phyloP scores from a whole-genome alignment of 176 grass and related monocot genomes.

The Melocanna baccifera region DNA sequence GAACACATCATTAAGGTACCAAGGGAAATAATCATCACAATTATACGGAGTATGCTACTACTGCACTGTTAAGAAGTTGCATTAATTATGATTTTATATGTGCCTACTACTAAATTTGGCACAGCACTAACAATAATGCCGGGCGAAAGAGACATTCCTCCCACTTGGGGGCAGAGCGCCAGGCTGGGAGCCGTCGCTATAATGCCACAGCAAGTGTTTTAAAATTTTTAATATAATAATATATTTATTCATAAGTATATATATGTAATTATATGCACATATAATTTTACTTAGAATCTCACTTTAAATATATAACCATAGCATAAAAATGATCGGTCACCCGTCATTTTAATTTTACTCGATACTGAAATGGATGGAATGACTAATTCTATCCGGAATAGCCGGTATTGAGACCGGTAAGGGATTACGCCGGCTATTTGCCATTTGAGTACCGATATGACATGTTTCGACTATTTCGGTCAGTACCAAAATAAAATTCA shows the following conservation, averaged over 20 bases:
- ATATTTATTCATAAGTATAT: too few species aligned
- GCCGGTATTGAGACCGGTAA: too few species aligned
- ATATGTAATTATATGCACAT: too few species aligned
- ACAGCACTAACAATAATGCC: not conserved
- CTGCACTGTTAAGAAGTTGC: not conserved
- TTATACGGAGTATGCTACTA: not conserved
- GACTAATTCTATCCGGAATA: too few species aligned
- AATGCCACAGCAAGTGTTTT: not conserved
- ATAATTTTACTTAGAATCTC: too few species aligned
- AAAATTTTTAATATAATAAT: too few species aligned
- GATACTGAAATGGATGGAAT: too few species aligned
- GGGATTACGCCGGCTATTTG: too few species aligned
- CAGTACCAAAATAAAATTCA: not conserved
- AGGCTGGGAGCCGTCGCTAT: not conserved
- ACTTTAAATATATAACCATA: too few species aligned
- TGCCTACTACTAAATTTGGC: not conserved
- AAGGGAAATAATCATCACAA: not conserved
- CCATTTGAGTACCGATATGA: too few species aligned
- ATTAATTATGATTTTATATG: not conserved
- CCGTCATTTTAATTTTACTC: rapidly evolving
- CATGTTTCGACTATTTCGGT: too few species aligned
- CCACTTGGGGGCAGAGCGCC: not conserved
- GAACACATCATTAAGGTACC: not conserved
- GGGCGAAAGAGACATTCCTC: not conserved
- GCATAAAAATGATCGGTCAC: too few species aligned